A percentile compares a stretch with the other conserved stretches of the same genome.
Evolutionary conservation across 192 early-diverging fungal genomes (phyloP).

Genomic region (Coemansia sp.): DNA sequence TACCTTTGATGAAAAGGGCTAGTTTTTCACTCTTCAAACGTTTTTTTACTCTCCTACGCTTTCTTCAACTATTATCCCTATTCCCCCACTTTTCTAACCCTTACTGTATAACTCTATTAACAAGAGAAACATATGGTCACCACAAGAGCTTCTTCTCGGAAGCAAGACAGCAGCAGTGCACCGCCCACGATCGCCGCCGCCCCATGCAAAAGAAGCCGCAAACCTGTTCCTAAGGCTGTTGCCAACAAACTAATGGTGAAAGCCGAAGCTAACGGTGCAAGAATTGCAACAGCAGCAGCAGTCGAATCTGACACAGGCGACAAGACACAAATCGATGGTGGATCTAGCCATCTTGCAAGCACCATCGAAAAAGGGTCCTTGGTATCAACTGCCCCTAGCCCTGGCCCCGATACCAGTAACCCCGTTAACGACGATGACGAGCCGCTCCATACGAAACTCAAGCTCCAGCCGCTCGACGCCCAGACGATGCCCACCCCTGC

Average conservation of each 20-base stretch:
- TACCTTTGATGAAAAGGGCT: too few relatives aligned
- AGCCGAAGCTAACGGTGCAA: background rate
- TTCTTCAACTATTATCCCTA: too few relatives aligned
- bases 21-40: too few relatives aligned
- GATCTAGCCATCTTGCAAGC: too few relatives aligned
- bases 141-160: constrained; percentile 5
- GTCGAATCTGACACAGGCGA: too few relatives aligned
- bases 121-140: constrained; percentile 13
- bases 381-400: background rate
- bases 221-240: background rate
- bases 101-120: too few relatives aligned
- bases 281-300: too few relatives aligned
- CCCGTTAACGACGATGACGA: background rate
- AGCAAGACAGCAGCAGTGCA: background rate
- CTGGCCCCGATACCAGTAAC: background rate
- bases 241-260: background rate
- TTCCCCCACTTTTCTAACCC: too few relatives aligned
- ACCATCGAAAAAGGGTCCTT: too few relatives aligned
- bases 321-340: background rate
- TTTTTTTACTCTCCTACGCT: too few relatives aligned
- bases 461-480: background rate
- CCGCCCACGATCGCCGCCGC: background rate
- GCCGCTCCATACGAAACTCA: background rate
- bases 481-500: too few relatives aligned
- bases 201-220: background rate